Conservation (phyloP, 345 rosid genomes). For the Cochlearia excelsa region DNA sequence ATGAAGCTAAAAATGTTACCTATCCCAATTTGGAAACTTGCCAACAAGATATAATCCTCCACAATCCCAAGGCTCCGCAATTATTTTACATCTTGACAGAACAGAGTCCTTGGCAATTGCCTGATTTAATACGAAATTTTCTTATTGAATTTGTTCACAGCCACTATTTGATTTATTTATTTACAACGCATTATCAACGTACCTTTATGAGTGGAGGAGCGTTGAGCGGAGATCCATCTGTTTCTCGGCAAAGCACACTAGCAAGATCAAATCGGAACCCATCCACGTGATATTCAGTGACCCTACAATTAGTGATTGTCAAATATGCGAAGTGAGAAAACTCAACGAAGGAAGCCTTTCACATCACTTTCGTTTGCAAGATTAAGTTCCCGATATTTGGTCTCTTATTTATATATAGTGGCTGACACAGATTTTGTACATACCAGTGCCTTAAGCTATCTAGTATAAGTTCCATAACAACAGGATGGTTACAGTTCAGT, state of each 20-base stretch:
- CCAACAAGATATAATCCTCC: slow-evolving; percentile 96
- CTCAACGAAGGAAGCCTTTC: not conserved
- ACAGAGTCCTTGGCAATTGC: slow-evolving; percentile 80
- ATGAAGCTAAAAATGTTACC: slow-evolving; percentile 42
- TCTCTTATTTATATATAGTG: slow-evolving; percentile 2
- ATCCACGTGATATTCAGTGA: slow-evolving; percentile 79
- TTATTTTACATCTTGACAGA: slow-evolving; percentile 83
- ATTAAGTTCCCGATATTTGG: not conserved
- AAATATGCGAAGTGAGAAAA: not conserved
- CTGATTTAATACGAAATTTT: slow-evolving; percentile 41
- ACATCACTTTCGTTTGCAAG: not conserved
- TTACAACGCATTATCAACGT: slow-evolving; percentile 27
- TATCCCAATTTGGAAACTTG: slow-evolving; percentile 91
- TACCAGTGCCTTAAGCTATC: slow-evolving; percentile 96
- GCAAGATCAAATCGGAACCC: slow-evolving; percentile 97
- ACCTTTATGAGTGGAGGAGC: slow-evolving; percentile 86
- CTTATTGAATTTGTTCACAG: slow-evolving; percentile 9
- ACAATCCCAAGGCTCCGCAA: slow-evolving; percentile 99
- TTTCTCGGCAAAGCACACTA: slow-evolving; percentile 89
- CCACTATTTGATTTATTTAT: not conserved
- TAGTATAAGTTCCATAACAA: slow-evolving; percentile 83
- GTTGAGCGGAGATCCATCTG: slow-evolving; percentile 81
- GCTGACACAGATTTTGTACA: slow-evolving; percentile 19
- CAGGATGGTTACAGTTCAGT: slow-evolving; percentile 86
- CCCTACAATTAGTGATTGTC: slow-evolving; percentile 44